A percentile compares a stretch with the other conserved stretches of the same genome.
Evolutionary conservation across 1,284 basidiomycete species (phyloP).

Genomic region (Boletus mariae): DNA sequence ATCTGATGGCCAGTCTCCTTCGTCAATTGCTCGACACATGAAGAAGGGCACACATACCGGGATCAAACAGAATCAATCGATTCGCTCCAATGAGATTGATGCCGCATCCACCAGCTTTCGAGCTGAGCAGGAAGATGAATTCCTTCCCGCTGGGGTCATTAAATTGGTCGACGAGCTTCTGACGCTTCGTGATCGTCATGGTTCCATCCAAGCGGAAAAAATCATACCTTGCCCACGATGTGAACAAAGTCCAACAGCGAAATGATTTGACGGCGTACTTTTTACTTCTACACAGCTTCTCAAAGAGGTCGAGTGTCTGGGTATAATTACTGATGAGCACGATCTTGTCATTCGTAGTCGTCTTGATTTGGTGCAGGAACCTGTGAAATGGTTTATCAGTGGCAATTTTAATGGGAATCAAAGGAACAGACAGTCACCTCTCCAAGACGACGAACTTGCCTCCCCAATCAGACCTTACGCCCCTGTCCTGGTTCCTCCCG

Average conservation of each 20-base stretch:
- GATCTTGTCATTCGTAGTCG: conserved; percentile 92
- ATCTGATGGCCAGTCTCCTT: conserved; percentile 47
- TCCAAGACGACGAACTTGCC: conserved; percentile 96
- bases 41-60: conserved; percentile 48
- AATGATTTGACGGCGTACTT: conserved; percentile 49
- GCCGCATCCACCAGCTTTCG: conserved; percentile 96
- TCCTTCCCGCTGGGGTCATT: conserved; percentile 95
- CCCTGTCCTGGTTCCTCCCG: conserved; percentile 44
- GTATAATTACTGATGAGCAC: conserved; percentile 99
- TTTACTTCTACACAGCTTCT: conserved; percentile 80
- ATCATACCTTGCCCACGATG: conserved; percentile 67
- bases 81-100: conserved; percentile 99
- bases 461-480: conserved; percentile 74
- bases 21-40: neutral
- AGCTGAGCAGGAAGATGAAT: conserved; percentile 93
- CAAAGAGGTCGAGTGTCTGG: conserved; percentile 93
- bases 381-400: conserved; percentile 38
- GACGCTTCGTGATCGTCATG: conserved; percentile 92
- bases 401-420: neutral
- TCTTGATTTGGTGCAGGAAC: conserved; percentile 80
- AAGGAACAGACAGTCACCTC: conserved; percentile 48
- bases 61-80: conserved; percentile 93
- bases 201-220: conserved; percentile 92
- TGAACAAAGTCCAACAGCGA: neutral
- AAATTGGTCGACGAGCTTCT: conserved; percentile 97